These are phyloP conservation scores for Solanum sejunctum DNA, from an alignment of 257 asterid genomes.

Conservation along the genomic window DNA sequence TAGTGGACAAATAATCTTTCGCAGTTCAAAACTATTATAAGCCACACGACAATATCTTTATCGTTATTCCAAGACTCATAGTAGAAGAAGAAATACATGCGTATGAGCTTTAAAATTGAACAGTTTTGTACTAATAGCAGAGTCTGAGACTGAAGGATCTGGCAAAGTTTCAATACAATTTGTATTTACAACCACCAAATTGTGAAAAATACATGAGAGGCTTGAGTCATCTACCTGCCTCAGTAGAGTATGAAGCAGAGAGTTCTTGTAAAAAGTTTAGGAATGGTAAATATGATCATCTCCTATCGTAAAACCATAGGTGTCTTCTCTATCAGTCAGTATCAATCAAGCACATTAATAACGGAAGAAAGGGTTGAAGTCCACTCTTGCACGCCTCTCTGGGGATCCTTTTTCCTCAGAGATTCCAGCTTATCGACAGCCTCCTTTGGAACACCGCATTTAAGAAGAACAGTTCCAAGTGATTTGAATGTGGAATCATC, in stretches of 20 bases:
- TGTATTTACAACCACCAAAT: neutral
- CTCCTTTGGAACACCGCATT: constrained; percentile 67
- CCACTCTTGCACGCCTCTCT: constrained; percentile 54
- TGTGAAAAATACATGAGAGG: neutral
- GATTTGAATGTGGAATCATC: constrained; percentile 70
- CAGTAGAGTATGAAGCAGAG: neutral
- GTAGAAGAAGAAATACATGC: too few species aligned
- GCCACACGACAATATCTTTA: too few species aligned
- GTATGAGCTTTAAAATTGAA: neutral
- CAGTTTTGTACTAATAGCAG: neutral
- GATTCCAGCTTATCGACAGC: constrained; percentile 46
- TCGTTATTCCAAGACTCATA: too few species aligned
- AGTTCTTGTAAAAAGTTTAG: neutral
- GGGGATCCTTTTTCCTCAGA: constrained; percentile 31
- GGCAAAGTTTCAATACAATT: neutral
- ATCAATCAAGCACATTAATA: constrained; percentile 19
- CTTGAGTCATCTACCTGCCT: neutral
- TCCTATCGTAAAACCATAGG: neutral
- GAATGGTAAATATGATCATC: neutral
- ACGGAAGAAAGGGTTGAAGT: constrained; percentile 45
- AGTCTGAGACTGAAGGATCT: neutral
- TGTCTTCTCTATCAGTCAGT: constrained; percentile 2
- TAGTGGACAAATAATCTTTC: too few species aligned
- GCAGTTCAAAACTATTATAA: too few species aligned
- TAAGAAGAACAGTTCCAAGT: constrained; percentile 51